Evolutionary conservation across 768 basidiomycete species (phyloP).

Genomic region (Leccinum incarnatum): DNA sequence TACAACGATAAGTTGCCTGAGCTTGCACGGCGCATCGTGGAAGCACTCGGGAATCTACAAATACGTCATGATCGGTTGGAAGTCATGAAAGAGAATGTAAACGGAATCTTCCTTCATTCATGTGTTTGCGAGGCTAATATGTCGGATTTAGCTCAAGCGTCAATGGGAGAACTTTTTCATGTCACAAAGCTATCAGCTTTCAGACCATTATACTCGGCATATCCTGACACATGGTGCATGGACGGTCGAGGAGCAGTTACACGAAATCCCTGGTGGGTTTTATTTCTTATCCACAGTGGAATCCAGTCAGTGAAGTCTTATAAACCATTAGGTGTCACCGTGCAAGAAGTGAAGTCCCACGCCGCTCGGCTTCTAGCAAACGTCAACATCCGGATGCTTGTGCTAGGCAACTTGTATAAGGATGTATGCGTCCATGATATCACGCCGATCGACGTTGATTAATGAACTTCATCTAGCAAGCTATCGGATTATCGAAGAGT

Average conservation of each 20-base stretch:
- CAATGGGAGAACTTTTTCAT: constrained; percentile 88
- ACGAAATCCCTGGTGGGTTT: constrained; percentile 67
- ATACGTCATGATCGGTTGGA: constrained; percentile 70
- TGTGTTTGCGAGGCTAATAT: constrained; percentile 1
- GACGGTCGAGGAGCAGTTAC: constrained; percentile 73
- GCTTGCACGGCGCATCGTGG: constrained; percentile 68
- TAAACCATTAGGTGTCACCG: constrained; percentile 55
- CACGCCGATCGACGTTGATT: background rate
- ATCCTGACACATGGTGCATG: constrained; percentile 69
- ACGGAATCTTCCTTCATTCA: constrained; percentile 10
- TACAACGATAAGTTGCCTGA: constrained; percentile 91
- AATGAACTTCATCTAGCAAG: constrained; percentile 52
- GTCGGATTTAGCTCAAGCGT: constrained; percentile 54
- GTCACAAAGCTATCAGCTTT: constrained; percentile 75
- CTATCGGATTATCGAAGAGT: constrained; percentile 66
- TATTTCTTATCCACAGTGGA: background rate
- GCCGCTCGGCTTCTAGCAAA: constrained; percentile 56
- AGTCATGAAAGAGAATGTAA: constrained; percentile 83
- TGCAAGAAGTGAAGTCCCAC: constrained; percentile 67
- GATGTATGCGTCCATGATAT: constrained; percentile 50
- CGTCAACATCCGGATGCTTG: constrained; percentile 68
- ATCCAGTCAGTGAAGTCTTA: background rate
- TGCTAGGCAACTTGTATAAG: constrained; percentile 81
- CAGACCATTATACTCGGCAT: constrained; percentile 73
- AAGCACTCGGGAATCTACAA: constrained; percentile 60